Evolutionary conservation across 1,139 yeast species (phyloP).

Genomic region (Yamadazyma friedrichii): DNA sequence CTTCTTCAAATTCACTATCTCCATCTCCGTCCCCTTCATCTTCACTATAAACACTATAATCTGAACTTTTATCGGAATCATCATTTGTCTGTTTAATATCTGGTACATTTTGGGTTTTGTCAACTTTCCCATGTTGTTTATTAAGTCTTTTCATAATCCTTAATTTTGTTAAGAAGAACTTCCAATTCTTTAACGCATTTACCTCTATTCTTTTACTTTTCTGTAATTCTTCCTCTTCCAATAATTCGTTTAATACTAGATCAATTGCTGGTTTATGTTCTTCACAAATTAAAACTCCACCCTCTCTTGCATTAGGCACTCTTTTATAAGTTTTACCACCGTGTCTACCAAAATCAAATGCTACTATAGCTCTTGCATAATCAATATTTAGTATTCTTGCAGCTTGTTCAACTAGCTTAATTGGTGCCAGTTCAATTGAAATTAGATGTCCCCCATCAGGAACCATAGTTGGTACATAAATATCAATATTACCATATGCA

Average conservation of each 20-base stretch:
- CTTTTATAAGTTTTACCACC: constrained; percentile 20
- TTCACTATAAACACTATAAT: constrained; percentile 14
- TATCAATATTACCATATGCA: constrained; percentile 78
- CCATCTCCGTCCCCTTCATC: constrained; percentile 7
- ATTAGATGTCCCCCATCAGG: constrained; percentile 74
- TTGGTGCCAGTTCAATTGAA: constrained; percentile 24
- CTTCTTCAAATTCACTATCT: constrained; percentile 3
- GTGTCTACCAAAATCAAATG: constrained; percentile 64
- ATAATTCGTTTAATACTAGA: constrained; percentile 53
- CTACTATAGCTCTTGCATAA: constrained; percentile 83
- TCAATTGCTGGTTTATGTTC: constrained; percentile 67
- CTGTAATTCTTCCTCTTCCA: constrained; percentile 54
- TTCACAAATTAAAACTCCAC: constrained; percentile 73
- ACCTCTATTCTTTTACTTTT: constrained; percentile 44
- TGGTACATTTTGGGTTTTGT: constrained; percentile 6
- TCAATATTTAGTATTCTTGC: constrained; percentile 71
- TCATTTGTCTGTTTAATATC: constrained; percentile 10
- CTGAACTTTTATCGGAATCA: constrained; percentile 9
- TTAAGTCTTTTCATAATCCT: constrained; percentile 71
- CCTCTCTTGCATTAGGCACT: constrained; percentile 62
- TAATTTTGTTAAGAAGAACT: constrained; percentile 64
- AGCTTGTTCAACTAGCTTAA: constrained; percentile 61
- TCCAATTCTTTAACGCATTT: constrained; percentile 71
- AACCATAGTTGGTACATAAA: constrained; percentile 74
- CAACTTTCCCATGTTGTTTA: constrained; percentile 56